Conservation (phyloP, 2,329 filamentous ascomycete species). For the Diaporthe sp. region DNA sequence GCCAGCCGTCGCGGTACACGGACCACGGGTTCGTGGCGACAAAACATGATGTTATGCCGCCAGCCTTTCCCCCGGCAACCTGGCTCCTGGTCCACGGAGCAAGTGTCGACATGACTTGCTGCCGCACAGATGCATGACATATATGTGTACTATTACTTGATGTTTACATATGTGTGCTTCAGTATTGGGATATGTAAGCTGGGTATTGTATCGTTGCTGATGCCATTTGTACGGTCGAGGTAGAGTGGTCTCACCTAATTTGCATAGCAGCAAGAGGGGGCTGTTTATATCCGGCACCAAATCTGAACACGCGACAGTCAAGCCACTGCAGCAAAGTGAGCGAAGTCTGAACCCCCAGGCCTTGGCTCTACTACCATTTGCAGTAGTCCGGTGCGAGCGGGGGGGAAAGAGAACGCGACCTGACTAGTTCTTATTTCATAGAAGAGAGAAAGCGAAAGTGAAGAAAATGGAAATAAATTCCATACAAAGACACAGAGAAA, state of each 20-base stretch:
- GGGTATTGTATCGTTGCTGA: not conserved
- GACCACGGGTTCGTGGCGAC: conserved; percentile 23
- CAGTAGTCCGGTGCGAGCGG: not conserved
- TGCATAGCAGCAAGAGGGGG: not conserved
- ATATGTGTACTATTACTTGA: not conserved
- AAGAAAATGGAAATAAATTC: too few species aligned
- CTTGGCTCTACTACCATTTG: not conserved
- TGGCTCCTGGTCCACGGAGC: conserved; percentile 10
- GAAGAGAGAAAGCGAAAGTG: not conserved
- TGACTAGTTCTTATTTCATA: not conserved
- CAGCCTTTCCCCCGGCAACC: conserved; percentile 5
- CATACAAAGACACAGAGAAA: too few species aligned
- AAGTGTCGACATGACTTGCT: not conserved
- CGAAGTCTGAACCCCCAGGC: not conserved
- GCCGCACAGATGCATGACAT: not conserved
- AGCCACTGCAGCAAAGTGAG: not conserved
- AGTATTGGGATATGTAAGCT: not conserved
- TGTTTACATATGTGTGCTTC: not conserved
- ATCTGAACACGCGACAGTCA: not conserved
- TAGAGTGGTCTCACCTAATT: not conserved
- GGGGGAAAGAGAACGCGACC: not conserved
- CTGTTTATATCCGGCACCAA: not conserved
- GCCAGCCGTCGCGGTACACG: not conserved
- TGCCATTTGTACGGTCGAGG: not conserved
- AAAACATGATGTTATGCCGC: conserved; percentile 6